Conservation (phyloP, 164 flowering plant species). For the Magnolia kwangsiensis region DNA sequence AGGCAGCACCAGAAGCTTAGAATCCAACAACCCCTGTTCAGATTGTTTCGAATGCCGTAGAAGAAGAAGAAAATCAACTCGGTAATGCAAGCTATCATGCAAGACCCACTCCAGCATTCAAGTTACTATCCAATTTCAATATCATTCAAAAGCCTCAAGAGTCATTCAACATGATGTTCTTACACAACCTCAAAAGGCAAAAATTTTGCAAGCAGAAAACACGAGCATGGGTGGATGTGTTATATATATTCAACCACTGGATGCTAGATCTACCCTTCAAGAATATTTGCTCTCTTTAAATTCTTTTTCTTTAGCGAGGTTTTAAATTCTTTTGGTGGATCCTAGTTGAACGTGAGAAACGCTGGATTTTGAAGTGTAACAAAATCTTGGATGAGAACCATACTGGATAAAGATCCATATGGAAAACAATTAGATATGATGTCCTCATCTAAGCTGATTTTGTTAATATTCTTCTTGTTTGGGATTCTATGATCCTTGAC, state of each 20-base stretch:
- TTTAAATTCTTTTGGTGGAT: too few species aligned
- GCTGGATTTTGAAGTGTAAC: too few species aligned
- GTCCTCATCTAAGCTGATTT: too few species aligned
- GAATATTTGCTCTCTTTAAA: neutral
- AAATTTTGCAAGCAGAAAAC: neutral
- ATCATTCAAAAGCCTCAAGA: neutral
- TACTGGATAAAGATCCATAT: too few species aligned
- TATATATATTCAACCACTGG: neutral
- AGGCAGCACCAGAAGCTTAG: constrained; percentile 22
- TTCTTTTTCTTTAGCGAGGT: neutral
- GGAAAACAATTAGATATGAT: too few species aligned
- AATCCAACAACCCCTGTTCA: constrained; percentile 32
- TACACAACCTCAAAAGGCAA: neutral
- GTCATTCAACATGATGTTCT: neutral
- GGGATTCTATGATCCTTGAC: too few species aligned
- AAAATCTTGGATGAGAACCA: too few species aligned
- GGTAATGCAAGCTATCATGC: neutral
- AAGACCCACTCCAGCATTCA: neutral
- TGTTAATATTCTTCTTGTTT: too few species aligned
- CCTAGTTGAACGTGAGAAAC: too few species aligned
- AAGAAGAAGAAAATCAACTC: constrained; percentile 42
- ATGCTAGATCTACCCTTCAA: neutral
- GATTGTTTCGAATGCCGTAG: constrained; percentile 88
- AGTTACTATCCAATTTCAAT: neutral
- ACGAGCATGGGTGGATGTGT: neutral